These are phyloP conservation scores for Sclerotinia spermophila DNA, from an alignment of 2,329 filamentous ascomycete species.

Conservation along the genomic window DNA sequence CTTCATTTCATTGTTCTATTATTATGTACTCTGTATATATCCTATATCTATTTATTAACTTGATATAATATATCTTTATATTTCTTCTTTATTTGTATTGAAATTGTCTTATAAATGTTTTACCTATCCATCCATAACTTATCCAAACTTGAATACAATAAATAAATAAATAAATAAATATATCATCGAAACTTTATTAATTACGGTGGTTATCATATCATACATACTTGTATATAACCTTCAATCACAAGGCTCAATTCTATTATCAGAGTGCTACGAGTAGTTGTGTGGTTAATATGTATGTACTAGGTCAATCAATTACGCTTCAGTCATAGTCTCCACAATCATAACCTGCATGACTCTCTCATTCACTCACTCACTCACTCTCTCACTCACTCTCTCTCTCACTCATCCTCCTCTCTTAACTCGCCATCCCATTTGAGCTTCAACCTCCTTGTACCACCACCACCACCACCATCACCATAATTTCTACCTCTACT, in stretches of 20 bases:
- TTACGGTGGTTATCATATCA: not conserved
- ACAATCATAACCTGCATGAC: not conserved
- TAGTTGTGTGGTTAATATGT: too few species aligned
- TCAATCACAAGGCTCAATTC: slow-evolving; percentile 5
- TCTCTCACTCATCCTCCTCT: slow-evolving; percentile 6
- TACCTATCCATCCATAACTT: not conserved
- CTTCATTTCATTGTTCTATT: too few species aligned
- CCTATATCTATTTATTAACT: not conserved
- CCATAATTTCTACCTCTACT: not conserved
- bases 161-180: not conserved
- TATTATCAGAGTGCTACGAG: not conserved
- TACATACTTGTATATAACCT: not conserved
- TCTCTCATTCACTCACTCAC: not conserved
- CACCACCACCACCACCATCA: not conserved
- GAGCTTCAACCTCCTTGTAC: slow-evolving; percentile 15
- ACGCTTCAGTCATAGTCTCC: not conserved
- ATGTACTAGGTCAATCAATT: not conserved
- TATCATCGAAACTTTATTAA: not conserved
- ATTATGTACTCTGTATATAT: too few species aligned
- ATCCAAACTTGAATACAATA: not conserved
- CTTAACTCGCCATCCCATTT: too few species aligned
- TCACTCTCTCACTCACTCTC: not conserved
- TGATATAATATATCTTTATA: not conserved
- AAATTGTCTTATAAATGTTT: not conserved
- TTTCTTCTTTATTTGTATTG: too few species aligned